Percentiles rank a stretch among this genome's conserved stretches.
These are phyloP conservation scores for Flammula alnicola DNA, from an alignment of 1,284 basidiomycete species.

Conservation along the genomic window DNA sequence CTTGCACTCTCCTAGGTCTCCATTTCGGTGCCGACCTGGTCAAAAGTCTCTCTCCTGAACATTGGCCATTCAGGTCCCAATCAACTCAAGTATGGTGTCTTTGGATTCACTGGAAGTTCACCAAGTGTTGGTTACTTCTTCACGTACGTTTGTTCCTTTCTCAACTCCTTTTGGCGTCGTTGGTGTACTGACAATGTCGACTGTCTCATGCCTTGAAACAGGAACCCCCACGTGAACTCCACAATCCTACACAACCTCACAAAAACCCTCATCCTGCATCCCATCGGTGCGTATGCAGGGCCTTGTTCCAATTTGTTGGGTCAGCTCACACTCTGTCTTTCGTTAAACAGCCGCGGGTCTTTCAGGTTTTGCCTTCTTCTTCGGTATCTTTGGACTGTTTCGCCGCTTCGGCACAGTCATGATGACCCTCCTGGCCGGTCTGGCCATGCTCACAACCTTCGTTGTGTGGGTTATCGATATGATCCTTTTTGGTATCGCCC, in stretches of 20 bases:
- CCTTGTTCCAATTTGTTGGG: not conserved
- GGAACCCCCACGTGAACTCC: too few relatives aligned
- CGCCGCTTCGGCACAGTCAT: conserved; percentile 74
- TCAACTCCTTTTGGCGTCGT: not conserved
- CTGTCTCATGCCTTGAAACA: too few relatives aligned
- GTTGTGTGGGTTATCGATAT: conserved; percentile 78
- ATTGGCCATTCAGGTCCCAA: conserved; percentile 40
- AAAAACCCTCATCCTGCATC: conserved; percentile 73
- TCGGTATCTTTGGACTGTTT: conserved; percentile 73
- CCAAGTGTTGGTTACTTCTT: conserved; percentile 63
- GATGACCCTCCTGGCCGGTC: conserved; percentile 68
- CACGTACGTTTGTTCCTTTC: conserved; percentile 26
- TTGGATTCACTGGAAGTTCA: conserved; percentile 69
- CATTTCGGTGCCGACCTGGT: conserved; percentile 75
- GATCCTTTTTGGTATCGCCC: conserved; percentile 75
- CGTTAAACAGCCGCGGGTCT: conserved; percentile 61
- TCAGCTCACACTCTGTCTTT: conserved; percentile 9
- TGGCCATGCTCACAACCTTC: conserved; percentile 68
- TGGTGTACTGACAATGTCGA: too few relatives aligned
- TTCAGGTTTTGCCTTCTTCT: conserved; percentile 70
- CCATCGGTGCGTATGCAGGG: conserved; percentile 57
- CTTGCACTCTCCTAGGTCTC: conserved; percentile 47
- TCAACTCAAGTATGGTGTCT: conserved; percentile 68
- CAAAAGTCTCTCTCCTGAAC: conserved; percentile 69
- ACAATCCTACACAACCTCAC: conserved; percentile 70